These are phyloP conservation scores for Flueggea neowawraea DNA, from an alignment of 441 rosid genomes.

Conservation along the genomic window DNA sequence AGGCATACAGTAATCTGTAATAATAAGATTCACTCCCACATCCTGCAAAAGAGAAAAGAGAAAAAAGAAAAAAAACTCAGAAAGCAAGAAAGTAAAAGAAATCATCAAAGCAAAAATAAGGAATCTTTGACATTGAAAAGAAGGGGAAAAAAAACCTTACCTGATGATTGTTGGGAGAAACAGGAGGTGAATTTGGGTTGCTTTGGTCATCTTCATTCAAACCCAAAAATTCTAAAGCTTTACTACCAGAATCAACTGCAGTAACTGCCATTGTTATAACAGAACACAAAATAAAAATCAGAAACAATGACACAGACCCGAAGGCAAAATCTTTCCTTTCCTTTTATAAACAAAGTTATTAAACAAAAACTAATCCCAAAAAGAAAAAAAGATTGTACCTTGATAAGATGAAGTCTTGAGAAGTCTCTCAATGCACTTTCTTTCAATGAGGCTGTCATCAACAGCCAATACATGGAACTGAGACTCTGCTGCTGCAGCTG, in stretches of 20 bases:
- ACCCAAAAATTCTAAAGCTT: slow-evolving; percentile 81
- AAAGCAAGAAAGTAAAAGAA: not conserved
- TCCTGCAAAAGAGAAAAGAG: slow-evolving; percentile 21
- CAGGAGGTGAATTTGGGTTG: slow-evolving; percentile 23
- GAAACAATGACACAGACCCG: slow-evolving; percentile 1
- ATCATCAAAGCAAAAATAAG: no score
- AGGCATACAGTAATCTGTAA: slow-evolving; percentile 78
- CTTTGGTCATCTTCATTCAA: slow-evolving; percentile 30
- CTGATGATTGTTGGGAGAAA: slow-evolving; percentile 31
- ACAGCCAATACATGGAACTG: slow-evolving; percentile 70
- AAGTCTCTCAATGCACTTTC: slow-evolving; percentile 59
- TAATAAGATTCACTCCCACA: slow-evolving; percentile 50
- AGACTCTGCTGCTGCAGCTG: slow-evolving; percentile 17
- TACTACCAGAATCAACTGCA: slow-evolving; percentile 79
- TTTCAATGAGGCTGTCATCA: slow-evolving; percentile 62
- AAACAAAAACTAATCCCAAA: not conserved
- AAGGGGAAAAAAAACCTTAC: slow-evolving; percentile 16
- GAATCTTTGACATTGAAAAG: not conserved
- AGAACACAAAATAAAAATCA: not conserved
- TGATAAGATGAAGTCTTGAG: slow-evolving; percentile 65
- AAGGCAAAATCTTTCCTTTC: not conserved
- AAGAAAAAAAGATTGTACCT: slow-evolving; percentile 25
- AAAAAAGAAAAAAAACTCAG: slow-evolving; percentile 4
- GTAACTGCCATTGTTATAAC: slow-evolving; percentile 44
- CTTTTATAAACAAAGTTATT: no score